Conservation (phyloP, 1,284 basidiomycete genomes). For the Cutaneotrichosporon sp. region DNA sequence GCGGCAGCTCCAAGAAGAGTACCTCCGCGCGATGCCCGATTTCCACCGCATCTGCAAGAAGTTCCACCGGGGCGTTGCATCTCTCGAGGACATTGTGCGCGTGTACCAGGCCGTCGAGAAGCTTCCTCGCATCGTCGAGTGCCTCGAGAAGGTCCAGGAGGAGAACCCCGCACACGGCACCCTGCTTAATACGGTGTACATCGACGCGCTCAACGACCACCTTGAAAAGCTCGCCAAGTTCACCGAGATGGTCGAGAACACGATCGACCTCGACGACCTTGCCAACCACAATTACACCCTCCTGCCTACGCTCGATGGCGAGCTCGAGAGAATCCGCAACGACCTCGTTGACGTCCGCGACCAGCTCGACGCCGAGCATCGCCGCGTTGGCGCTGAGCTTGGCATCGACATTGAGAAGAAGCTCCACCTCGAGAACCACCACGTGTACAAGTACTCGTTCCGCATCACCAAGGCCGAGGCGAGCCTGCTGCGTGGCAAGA, state of each 20-base stretch:
- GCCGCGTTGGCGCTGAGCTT: conserved; percentile 69
- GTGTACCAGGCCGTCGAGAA: conserved; percentile 86
- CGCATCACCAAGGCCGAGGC: conserved; percentile 89
- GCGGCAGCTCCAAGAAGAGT: conserved; percentile 66
- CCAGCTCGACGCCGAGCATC: conserved; percentile 81
- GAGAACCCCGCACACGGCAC: conserved; percentile 53
- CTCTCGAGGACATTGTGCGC: conserved; percentile 92
- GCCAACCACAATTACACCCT: conserved; percentile 85
- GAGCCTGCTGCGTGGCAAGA: conserved; percentile 67
- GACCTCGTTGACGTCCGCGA: conserved; percentile 73
- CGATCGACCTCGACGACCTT: conserved; percentile 86
- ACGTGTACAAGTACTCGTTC: conserved; percentile 90
- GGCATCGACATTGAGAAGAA: conserved; percentile 92
- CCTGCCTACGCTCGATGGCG: conserved; percentile 65
- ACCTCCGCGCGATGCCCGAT: conserved; percentile 89
- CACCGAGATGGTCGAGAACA: conserved; percentile 92
- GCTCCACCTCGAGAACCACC: conserved; percentile 91
- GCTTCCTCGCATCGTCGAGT: conserved; percentile 73
- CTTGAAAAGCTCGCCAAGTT: conserved; percentile 71
- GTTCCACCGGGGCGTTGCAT: conserved; percentile 81
- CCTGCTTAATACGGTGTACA: conserved; percentile 69
- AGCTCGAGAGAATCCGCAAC: conserved; percentile 69
- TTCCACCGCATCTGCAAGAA: conserved; percentile 90
- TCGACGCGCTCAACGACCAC: conserved; percentile 64
- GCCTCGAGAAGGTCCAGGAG: conserved; percentile 56